phyloP scores from a whole-genome alignment of 208 protist species.

The Trypanosoma theileri region DNA sequence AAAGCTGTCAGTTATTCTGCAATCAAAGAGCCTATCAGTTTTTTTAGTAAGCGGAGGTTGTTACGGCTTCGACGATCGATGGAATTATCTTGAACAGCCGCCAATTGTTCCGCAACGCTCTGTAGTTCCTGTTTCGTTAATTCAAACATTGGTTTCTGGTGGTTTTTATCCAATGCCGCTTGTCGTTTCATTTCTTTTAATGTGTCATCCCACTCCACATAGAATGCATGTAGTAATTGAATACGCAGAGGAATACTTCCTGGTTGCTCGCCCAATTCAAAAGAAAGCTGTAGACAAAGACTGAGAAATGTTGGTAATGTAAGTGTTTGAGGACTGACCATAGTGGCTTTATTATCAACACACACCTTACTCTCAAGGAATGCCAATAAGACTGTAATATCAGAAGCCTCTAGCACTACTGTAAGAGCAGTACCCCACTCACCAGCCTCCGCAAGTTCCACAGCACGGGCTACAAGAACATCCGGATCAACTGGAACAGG shows the following conservation, averaged over 20 bases:
- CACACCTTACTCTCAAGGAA: slow-evolving; percentile 82
- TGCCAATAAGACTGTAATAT: slow-evolving; percentile 72
- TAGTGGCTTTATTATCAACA: slow-evolving; percentile 50
- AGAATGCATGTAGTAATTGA: slow-evolving; percentile 71
- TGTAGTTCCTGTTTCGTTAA: slow-evolving; percentile 60
- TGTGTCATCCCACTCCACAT: slow-evolving; percentile 87
- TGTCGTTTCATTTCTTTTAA: slow-evolving; percentile 68
- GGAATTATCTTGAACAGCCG: slow-evolving; percentile 40
- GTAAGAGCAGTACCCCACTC: slow-evolving; percentile 77
- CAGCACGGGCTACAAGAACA: slow-evolving; percentile 54
- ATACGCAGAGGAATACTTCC: slow-evolving; percentile 69
- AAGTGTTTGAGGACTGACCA: slow-evolving; percentile 63
- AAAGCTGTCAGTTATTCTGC: slow-evolving; percentile 16
- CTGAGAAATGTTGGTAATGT: slow-evolving; percentile 78
- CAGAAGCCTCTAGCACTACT: slow-evolving; percentile 63
- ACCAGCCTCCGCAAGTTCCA: slow-evolving; percentile 51
- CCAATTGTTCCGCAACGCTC: slow-evolving; percentile 51
- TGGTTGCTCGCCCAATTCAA: slow-evolving; percentile 54
- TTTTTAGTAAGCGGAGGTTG: slow-evolving; percentile 61
- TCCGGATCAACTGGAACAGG: slow-evolving; percentile 53
- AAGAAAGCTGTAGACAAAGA: slow-evolving; percentile 81
- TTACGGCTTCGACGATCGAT: slow-evolving; percentile 79
- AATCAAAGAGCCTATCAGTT: slow-evolving; percentile 58
- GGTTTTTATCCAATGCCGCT: slow-evolving; percentile 34
- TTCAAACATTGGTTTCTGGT: slow-evolving; percentile 45